Conservation (phyloP, 305 asterid genomes). For the Fraxinus ornus region DNA sequence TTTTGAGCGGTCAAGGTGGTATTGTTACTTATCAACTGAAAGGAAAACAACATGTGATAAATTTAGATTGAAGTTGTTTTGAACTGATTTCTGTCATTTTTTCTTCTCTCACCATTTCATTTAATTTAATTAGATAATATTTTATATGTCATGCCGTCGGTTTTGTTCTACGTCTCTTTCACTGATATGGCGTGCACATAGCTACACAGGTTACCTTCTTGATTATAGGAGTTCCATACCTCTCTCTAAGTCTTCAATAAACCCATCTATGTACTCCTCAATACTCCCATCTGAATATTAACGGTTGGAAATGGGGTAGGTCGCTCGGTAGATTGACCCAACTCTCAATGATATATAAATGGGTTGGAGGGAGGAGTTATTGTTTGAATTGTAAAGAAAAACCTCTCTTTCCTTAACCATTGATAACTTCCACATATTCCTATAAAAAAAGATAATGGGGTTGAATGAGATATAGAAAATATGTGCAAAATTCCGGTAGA, state of each 20-base stretch:
- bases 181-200: not conserved
- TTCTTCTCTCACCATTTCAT: not conserved
- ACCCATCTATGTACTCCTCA: not conserved
- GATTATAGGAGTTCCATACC: not conserved
- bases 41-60: not conserved
- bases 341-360: not conserved
- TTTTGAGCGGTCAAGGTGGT: not conserved
- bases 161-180: not conserved
- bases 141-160: not conserved
- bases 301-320: not conserved
- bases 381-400: not conserved
- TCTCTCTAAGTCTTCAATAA: not conserved
- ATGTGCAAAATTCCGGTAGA: not conserved
- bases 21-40: not conserved
- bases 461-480: not conserved
- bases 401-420: not conserved
- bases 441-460: not conserved
- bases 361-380: not conserved
- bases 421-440: not conserved
- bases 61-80: not conserved
- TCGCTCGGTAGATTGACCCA: not conserved
- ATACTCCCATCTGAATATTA: not conserved
- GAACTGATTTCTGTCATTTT: not conserved
- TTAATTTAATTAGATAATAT: too few relatives aligned
- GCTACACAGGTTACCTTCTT: not conserved